phyloP scores from a whole-genome alignment of 768 basidiomycete species.

The Lactifluus rugatus region DNA sequence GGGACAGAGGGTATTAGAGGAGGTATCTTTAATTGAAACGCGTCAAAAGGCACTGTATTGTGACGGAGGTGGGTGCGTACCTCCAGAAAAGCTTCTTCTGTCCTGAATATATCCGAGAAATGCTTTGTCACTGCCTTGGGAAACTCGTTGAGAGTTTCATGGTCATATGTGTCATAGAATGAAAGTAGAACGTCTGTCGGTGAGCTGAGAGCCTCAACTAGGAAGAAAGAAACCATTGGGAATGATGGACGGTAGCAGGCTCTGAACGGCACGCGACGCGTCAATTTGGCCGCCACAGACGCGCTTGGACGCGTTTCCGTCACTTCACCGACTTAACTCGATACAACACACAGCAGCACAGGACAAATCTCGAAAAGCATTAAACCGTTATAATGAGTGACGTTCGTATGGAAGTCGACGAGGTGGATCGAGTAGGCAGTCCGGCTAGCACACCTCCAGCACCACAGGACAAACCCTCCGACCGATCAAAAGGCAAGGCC shows the following conservation, averaged over 20 bases:
- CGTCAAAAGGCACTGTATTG: not conserved
- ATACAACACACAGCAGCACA: not conserved
- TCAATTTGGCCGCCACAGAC: conserved; percentile 16
- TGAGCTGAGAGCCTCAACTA: conserved; percentile 17
- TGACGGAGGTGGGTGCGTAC: conserved; percentile 12
- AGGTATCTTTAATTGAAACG: conserved; percentile 41
- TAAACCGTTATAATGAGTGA: not conserved
- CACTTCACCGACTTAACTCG: too few species aligned
- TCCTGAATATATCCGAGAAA: conserved; percentile 26
- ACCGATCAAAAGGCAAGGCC: conserved; percentile 12
- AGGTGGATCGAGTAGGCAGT: not conserved
- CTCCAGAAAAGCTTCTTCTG: conserved; percentile 21
- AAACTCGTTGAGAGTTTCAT: conserved; percentile 19
- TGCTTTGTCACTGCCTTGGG: conserved; percentile 25
- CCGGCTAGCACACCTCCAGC: not conserved
- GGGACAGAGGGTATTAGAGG: conserved; percentile 38
- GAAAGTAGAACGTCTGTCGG: conserved; percentile 14
- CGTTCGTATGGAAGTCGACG: conserved; percentile 11
- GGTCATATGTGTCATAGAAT: conserved; percentile 13
- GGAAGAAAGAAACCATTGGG: conserved; percentile 17
- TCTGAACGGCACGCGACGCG: conserved; percentile 1
- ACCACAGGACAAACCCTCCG: not conserved
- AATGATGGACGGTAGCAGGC: not conserved
- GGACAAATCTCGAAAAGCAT: not conserved
- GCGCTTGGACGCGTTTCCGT: conserved; percentile 1